phyloP scores from a whole-genome alignment of 2,329 filamentous ascomycete species.

The Madurella fahalii region DNA sequence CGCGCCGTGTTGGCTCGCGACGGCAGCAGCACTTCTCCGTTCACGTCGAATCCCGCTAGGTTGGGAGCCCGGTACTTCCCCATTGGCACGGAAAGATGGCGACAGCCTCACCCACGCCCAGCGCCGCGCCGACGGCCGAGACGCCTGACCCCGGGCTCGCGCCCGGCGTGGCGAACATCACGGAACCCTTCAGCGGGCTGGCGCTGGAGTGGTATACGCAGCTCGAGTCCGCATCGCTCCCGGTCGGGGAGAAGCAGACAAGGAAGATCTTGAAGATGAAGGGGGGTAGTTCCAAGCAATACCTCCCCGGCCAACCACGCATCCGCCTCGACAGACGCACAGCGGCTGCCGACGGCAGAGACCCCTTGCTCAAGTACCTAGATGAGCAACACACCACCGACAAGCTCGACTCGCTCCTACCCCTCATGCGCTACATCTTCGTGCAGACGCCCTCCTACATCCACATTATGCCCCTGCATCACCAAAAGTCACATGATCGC shows the following conservation, averaged over 20 bases:
- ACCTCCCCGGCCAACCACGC: conserved; percentile 28
- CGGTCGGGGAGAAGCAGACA: background rate
- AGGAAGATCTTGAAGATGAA: conserved; percentile 15
- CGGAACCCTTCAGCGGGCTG: conserved; percentile 9
- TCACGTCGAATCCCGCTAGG: background rate
- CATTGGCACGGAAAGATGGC: background rate
- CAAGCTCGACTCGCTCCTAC: conserved; percentile 22
- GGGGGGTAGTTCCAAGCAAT: conserved; percentile 7
- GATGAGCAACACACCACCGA: conserved; percentile 20
- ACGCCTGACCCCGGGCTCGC: background rate
- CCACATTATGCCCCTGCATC: conserved; percentile 36
- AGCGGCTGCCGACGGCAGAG: conserved; percentile 2
- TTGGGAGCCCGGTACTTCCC: no score
- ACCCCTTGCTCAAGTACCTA: conserved; percentile 21
- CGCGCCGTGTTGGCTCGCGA: background rate
- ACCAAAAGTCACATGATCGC: conserved; percentile 36
- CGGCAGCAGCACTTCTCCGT: background rate
- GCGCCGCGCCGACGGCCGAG: background rate
- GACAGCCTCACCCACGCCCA: background rate
- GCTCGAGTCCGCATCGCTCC: conserved; percentile 8
- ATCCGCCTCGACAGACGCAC: conserved; percentile 14
- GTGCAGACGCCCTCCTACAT: conserved; percentile 27
- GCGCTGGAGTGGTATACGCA: conserved; percentile 13
- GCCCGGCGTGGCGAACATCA: background rate
- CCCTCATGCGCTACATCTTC: conserved; percentile 29